phyloP scores from a whole-genome alignment of 106 monocot species.

The Dioscorea zingiberensis region DNA sequence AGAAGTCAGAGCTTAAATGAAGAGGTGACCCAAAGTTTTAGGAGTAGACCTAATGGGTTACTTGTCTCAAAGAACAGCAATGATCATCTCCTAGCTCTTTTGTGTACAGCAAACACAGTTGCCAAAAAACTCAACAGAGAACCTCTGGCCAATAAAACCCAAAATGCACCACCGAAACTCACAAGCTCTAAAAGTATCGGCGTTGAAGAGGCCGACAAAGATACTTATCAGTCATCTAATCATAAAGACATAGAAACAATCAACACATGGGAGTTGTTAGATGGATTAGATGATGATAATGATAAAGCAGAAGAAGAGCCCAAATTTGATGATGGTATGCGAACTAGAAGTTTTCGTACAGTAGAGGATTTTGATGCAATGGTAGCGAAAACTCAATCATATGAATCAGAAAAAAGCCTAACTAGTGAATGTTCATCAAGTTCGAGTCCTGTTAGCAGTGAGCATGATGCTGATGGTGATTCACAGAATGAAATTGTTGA shows the following conservation, averaged over 20 bases:
- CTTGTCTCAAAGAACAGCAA: constrained; percentile 23
- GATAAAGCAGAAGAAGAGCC: constrained; percentile 8
- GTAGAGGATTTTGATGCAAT: constrained; percentile 46
- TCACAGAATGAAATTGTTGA: neutral
- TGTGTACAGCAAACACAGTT: constrained; percentile 28
- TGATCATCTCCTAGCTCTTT: constrained; percentile 48
- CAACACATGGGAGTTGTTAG: constrained; percentile 52
- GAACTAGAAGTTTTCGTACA: constrained; percentile 17
- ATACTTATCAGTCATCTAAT: neutral
- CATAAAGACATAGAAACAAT: constrained; percentile 37
- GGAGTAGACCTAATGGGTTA: constrained; percentile 34
- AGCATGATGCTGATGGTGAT: neutral
- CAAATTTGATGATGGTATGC: no score
- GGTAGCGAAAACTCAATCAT: neutral
- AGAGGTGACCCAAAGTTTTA: constrained; percentile 27
- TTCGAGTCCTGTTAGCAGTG: neutral
- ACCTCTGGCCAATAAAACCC: neutral
- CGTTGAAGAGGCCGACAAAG: neutral
- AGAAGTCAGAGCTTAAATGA: constrained; percentile 50
- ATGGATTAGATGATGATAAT: constrained; percentile 41
- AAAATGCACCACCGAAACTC: neutral
- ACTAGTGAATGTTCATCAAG: neutral
- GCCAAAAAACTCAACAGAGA: constrained; percentile 12
- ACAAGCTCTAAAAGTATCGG: neutral
- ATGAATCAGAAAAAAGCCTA: neutral